Conservation (phyloP, 345 rosid species). For the sweet orange (Citrus sinensis) region DNA sequence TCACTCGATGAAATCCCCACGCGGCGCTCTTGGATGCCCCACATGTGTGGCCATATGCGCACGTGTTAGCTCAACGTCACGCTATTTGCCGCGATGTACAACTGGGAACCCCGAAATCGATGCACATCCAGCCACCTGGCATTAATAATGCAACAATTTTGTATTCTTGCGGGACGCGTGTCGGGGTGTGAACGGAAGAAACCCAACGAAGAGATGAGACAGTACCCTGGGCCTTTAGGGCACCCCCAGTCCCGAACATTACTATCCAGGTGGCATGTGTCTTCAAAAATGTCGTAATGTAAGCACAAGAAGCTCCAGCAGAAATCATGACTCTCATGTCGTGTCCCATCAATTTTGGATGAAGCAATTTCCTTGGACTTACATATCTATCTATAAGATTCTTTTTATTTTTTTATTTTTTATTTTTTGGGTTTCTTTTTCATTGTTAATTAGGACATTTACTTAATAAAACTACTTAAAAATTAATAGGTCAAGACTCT, state of each 20-base stretch:
- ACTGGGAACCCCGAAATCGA: neutral
- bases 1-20: neutral
- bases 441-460: neutral
- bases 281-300: neutral
- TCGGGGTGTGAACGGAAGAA: neutral
- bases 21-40: neutral
- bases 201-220: neutral
- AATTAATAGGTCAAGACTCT: too few relatives aligned
- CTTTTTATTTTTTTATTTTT: neutral
- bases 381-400: neutral
- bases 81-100: neutral
- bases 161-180: neutral
- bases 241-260: neutral
- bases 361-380: neutral
- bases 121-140: too few relatives aligned
- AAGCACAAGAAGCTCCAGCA: neutral
- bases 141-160: too few relatives aligned
- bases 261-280: conserved; percentile 4
- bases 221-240: neutral
- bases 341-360: conserved; percentile 1
- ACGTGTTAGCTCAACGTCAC: neutral
- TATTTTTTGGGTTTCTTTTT: neutral
- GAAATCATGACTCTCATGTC: neutral
- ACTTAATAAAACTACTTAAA: too few relatives aligned
- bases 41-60: neutral